A percentile compares a stretch with the other conserved stretches of the same genome.
These are phyloP conservation scores for Medicago arabica DNA, from an alignment of 306 rosid genomes.

Conservation along the genomic window DNA sequence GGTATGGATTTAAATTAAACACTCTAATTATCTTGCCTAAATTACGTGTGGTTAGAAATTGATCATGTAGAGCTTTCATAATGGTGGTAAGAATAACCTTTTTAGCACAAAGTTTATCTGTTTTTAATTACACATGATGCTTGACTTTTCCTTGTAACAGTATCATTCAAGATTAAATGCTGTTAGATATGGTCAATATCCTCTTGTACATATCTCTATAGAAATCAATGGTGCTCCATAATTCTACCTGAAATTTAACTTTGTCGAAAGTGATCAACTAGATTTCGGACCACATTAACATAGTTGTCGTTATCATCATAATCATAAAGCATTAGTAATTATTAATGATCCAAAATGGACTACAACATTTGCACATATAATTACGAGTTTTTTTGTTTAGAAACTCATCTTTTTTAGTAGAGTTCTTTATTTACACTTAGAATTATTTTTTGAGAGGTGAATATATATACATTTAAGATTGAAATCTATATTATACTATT, in stretches of 20 bases:
- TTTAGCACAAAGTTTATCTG: neutral
- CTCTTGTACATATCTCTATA: conserved; percentile 13
- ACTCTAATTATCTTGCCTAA: neutral
- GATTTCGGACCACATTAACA: conserved; percentile 42
- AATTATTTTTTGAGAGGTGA: too few species aligned
- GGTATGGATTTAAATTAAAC: too few species aligned
- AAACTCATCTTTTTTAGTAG: neutral
- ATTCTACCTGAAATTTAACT: conserved; percentile 39
- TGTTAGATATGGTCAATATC: conserved; percentile 49
- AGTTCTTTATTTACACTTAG: too few species aligned
- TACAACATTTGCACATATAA: conserved; percentile 30
- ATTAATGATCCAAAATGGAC: conserved; percentile 44
- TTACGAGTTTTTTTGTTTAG: conserved; percentile 27
- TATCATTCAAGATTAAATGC: conserved; percentile 50
- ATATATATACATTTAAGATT: too few species aligned
- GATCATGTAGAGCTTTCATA: neutral
- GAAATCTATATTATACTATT: too few species aligned
- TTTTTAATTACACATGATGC: conserved; percentile 41
- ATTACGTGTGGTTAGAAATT: neutral
- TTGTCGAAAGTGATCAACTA: conserved; percentile 48
- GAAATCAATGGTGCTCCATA: too few species aligned
- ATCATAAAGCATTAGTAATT: conserved; percentile 33
- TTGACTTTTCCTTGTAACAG: conserved; percentile 49
- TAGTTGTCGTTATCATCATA: conserved; percentile 39
- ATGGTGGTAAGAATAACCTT: neutral